Conservation (phyloP, 2,329 filamentous ascomycete species). For the Venturia pyrina region DNA sequence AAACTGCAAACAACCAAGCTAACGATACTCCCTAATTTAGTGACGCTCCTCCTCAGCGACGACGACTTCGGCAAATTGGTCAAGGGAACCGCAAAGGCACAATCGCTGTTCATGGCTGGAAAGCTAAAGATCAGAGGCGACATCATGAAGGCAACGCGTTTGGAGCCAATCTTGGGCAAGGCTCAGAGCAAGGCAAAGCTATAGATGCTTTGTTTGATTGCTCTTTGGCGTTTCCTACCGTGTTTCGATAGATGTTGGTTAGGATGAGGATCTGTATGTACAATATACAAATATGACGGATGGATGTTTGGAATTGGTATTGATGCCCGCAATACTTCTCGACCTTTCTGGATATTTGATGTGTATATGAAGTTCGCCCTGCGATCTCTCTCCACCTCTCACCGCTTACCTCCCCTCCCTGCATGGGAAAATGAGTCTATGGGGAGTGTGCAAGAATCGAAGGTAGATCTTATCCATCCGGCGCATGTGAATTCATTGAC, state of each 20-base stretch:
- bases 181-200: conserved; percentile 46
- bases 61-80: conserved; percentile 79
- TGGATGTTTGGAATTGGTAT: neutral
- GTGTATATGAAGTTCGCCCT: too few species aligned
- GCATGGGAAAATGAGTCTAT: too few species aligned
- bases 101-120: conserved; percentile 94
- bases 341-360: too few species aligned
- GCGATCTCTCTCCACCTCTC: too few species aligned
- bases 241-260: neutral
- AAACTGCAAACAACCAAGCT: neutral
- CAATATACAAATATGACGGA: neutral
- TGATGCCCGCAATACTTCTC: neutral
- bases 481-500: neutral
- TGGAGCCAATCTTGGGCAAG: conserved; percentile 87
- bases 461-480: too few species aligned
- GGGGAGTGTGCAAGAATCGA: too few species aligned
- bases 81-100: conserved; percentile 80
- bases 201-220: conserved; percentile 15
- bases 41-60: conserved; percentile 78
- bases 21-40: conserved; percentile 33
- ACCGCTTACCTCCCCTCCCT: too few species aligned
- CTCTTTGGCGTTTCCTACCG: neutral
- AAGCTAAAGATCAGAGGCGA: conserved; percentile 98
- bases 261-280: neutral
- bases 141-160: conserved; percentile 96